Conservation (phyloP, 495 filamentous ascomycete species). For the Talaromyces thailandensis region DNA sequence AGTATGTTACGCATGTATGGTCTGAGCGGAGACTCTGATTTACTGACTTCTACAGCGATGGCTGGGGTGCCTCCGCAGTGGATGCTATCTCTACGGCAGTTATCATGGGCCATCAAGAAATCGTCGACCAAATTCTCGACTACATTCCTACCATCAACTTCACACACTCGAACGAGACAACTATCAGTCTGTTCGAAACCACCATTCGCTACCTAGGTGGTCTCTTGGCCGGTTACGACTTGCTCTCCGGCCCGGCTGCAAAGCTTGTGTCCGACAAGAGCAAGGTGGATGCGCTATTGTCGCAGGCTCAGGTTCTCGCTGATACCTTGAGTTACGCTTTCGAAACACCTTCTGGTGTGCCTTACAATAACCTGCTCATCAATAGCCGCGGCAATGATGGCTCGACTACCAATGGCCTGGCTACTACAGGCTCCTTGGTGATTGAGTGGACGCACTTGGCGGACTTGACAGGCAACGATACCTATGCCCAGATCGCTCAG, state of each 20-base stretch:
- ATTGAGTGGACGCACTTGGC: conserved; percentile 81
- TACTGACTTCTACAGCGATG: conserved; percentile 47
- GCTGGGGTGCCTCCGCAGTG: conserved; percentile 79
- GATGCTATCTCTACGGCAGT: conserved; percentile 77
- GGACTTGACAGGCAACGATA: conserved; percentile 60
- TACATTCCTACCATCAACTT: conserved; percentile 65
- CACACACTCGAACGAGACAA: conserved; percentile 37
- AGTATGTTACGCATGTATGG: conserved; percentile 34
- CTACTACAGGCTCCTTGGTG: conserved; percentile 63
- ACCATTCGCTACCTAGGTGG: conserved; percentile 83
- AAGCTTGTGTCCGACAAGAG: conserved; percentile 33
- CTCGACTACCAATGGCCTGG: conserved; percentile 54
- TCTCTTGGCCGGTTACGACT: conserved; percentile 72
- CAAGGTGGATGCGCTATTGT: conserved; percentile 48
- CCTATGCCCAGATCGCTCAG: conserved; percentile 59
- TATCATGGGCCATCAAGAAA: conserved; percentile 61
- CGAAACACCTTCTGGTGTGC: conserved; percentile 65
- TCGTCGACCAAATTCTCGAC: conserved; percentile 60
- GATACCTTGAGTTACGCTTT: conserved; percentile 71
- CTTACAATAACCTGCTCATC: conserved; percentile 63
- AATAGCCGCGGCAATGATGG: conserved; percentile 35
- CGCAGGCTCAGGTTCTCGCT: conserved; percentile 61
- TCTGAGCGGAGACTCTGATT: conserved; percentile 10
- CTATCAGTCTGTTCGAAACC: conserved; percentile 77
- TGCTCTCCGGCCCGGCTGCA: conserved; percentile 63